phyloP scores from a whole-genome alignment of 1,284 basidiomycete genomes.

The Dichomitus squalens region DNA sequence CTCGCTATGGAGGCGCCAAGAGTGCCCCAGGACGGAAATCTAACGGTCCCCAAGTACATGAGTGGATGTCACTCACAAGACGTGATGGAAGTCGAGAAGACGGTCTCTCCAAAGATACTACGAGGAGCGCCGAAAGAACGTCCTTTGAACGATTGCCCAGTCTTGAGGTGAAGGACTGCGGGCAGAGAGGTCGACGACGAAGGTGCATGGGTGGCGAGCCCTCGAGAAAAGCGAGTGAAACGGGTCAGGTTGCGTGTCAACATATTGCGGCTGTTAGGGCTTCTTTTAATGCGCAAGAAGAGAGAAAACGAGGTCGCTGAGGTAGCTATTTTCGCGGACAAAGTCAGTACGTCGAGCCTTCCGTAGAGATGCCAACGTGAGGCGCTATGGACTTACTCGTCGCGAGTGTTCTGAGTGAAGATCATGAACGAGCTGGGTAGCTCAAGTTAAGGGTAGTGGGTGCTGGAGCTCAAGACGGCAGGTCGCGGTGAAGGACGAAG shows the following conservation, averaged over 20 bases:
- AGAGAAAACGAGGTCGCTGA: conserved; percentile 85
- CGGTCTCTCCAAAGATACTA: conserved; percentile 95
- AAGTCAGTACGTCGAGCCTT: conserved; percentile 18
- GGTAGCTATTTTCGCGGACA: conserved; percentile 54
- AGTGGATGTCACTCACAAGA: conserved; percentile 66
- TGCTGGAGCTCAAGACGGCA: conserved; percentile 2
- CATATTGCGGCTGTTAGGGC: conserved; percentile 42
- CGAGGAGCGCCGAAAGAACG: conserved; percentile 88
- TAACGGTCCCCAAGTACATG: no score
- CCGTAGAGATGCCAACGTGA: conserved; percentile 5
- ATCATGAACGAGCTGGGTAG: conserved; percentile 65
- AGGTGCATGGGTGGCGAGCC: conserved; percentile 70
- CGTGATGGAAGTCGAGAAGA: conserved; percentile 98
- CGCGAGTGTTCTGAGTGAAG: conserved; percentile 81
- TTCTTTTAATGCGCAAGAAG: conserved; percentile 60
- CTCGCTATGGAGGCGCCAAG: no score
- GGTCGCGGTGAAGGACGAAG: conserved; percentile 15
- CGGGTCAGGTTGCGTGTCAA: conserved; percentile 55
- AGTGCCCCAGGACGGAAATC: no score
- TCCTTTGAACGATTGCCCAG: conserved; percentile 90
- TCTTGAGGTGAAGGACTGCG: conserved; percentile 91
- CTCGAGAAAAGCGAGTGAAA: conserved; percentile 52
- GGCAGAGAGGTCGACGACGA: conserved; percentile 54
- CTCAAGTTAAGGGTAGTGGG: conserved; percentile 20
- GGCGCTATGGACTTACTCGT: conserved; percentile 63